These are phyloP conservation scores for Wickerhamiella pararugosa DNA, from an alignment of 1,139 yeast genomes.

Conservation along the genomic window DNA sequence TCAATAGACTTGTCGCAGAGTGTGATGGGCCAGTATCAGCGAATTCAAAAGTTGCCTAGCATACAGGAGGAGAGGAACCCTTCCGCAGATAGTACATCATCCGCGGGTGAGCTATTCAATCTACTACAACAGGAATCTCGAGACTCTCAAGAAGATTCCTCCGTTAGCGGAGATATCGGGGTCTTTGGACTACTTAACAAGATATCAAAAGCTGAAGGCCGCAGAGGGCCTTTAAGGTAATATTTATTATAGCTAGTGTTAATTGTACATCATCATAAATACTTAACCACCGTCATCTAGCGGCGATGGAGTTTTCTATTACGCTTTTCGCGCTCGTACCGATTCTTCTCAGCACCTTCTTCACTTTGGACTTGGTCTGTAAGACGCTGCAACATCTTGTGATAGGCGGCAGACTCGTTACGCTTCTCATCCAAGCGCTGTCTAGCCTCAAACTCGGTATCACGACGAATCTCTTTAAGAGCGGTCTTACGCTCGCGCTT, in stretches of 20 bases:
- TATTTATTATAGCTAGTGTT: slow-evolving; percentile 1
- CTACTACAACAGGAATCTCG: not conserved
- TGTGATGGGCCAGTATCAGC: slow-evolving; percentile 15
- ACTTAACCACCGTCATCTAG: not conserved
- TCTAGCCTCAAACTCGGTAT: slow-evolving; percentile 72
- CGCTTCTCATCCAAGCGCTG: slow-evolving; percentile 72
- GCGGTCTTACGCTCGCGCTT: slow-evolving; percentile 87
- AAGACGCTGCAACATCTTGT: slow-evolving; percentile 75
- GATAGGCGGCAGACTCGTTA: slow-evolving; percentile 61
- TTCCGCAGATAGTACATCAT: not conserved
- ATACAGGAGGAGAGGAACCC: slow-evolving; percentile 9
- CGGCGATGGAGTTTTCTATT: slow-evolving; percentile 4
- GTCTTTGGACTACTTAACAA: slow-evolving; percentile 76
- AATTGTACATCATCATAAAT: not conserved
- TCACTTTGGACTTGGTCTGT: slow-evolving; percentile 76
- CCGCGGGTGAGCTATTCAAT: slow-evolving; percentile 1
- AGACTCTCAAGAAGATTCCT: not conserved
- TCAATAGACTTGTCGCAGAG: slow-evolving; percentile 4
- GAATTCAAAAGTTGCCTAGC: slow-evolving; percentile 7
- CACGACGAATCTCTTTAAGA: slow-evolving; percentile 80
- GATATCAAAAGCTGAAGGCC: slow-evolving; percentile 36
- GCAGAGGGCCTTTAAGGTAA: not conserved
- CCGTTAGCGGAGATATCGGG: slow-evolving; percentile 26
- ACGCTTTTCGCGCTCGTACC: slow-evolving; percentile 59
- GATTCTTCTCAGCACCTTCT: slow-evolving; percentile 89